Evolutionary conservation across 2,329 filamentous ascomycete genomes (phyloP), one percentile per base, ranked within the genome.

Genomic region (Diplocarpon rosae): DNA sequence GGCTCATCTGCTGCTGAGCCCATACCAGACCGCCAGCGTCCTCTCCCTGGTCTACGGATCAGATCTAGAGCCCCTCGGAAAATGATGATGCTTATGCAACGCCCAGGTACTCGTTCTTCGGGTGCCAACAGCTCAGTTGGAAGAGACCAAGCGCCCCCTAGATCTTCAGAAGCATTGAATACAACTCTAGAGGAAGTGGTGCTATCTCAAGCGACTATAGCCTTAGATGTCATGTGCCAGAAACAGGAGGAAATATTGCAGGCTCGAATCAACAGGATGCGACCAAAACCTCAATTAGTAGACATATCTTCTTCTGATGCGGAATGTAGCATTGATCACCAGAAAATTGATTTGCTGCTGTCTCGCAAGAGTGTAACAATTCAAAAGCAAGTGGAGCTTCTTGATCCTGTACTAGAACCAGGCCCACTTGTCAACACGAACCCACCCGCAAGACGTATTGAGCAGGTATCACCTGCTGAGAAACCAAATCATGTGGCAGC

Each of bases 51-150:
- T 34, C 39, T 62, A 35, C 53, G 56, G 27, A 59, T 62, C 30
- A 62, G 54, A 40, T 45, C 58, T 17, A 53, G 54, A 42, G 48
- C 53, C 16, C 53, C 48, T 17, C 49, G 43, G 35, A 55, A 53
- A 34, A 59, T 61, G 56, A 56, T 61, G 52, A 59, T 62, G 56
- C 50, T 58, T 15, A 52, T 59, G 50, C 50, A 53, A 33, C 45
- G 46, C 14, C 44, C 54, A 9, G 48, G 32, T 34, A 47, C 51
- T 36, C 45, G 47, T n/a, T 20, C 44, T 20, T 39, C 43, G 24
- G n/a, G 36, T 3, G 37, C 29, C 17, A 39, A 30, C 3, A 34
- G 42, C n/a, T 35, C 44, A 30, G 42, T 38, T 33, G 30, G 28
- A 12, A 30, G 32, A n/a, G 32, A 12, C 20, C 14, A 28, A 12